phyloP scores from a whole-genome alignment of 2,329 filamentous ascomycete species.

The Colletotrichum horii region DNA sequence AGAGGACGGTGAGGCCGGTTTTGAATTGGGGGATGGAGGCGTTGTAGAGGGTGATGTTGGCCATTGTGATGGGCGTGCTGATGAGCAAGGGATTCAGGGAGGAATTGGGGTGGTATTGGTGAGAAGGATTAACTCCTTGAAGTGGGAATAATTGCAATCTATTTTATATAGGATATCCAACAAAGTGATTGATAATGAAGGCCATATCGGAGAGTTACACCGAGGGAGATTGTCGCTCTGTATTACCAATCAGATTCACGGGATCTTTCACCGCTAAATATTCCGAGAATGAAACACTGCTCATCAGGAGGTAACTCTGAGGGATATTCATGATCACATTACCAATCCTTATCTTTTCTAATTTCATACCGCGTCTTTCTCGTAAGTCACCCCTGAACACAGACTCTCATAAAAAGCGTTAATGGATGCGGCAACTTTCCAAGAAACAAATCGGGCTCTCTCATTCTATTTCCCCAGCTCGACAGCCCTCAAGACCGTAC shows the following conservation, averaged over 20 bases:
- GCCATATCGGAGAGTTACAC: background rate
- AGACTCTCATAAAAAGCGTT: too few species aligned
- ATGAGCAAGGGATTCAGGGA: background rate
- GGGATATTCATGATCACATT: background rate
- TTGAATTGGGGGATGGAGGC: background rate
- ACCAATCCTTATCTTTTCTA: fast-evolving
- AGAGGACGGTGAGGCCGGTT: background rate
- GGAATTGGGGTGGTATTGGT: background rate
- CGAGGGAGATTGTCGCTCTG: background rate
- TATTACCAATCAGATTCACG: background rate
- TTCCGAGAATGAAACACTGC: background rate
- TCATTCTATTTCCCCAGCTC: background rate
- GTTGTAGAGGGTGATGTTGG: background rate
- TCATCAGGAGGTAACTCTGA: fast-evolving
- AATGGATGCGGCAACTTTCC: too few species aligned
- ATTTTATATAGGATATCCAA: fast-evolving
- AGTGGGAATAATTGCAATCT: background rate
- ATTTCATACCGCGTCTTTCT: background rate
- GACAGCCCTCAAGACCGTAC: background rate
- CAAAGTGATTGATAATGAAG: background rate
- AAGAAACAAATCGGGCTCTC: background rate
- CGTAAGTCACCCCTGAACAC: too few species aligned
- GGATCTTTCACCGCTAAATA: background rate
- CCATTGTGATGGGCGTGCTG: background rate
- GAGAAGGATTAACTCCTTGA: background rate